Conservation (phyloP, 2,329 filamentous ascomycete genomes). For the Epichloe hybrida region DNA sequence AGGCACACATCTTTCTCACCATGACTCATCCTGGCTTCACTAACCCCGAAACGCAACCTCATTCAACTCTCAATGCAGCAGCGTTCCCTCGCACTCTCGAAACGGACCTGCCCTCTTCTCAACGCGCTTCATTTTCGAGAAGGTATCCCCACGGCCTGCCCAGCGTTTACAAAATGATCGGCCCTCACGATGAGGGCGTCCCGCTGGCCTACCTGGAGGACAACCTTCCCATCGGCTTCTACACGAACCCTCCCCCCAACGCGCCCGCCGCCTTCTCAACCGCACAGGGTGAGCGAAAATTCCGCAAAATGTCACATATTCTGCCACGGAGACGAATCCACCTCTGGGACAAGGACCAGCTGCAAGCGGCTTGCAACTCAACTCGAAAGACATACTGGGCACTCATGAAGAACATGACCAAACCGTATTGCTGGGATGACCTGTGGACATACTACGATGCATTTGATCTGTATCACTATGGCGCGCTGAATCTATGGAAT, state of each 20-base stretch:
- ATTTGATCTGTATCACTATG: constrained; percentile 31
- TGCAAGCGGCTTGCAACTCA: constrained; percentile 26
- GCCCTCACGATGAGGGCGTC: constrained; percentile 12
- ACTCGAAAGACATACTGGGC: constrained; percentile 23
- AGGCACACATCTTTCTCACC: not conserved
- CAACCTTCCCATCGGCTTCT: constrained; percentile 23
- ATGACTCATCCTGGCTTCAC: not conserved
- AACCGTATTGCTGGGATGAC: constrained; percentile 23
- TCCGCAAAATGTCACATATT: constrained; percentile 17
- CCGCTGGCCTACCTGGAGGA: constrained; percentile 21
- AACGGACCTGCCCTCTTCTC: constrained; percentile 11
- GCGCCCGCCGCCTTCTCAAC: constrained; percentile 28
- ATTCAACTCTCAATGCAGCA: constrained; percentile 1
- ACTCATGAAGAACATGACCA: constrained; percentile 20
- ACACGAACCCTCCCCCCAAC: constrained; percentile 18
- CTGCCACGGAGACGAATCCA: constrained; percentile 16
- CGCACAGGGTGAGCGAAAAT: constrained; percentile 13
- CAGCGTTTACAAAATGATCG: constrained; percentile 20
- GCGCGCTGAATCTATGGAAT: constrained; percentile 35
- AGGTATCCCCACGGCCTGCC: constrained; percentile 25
- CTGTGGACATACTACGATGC: constrained; percentile 36
- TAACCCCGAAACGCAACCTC: not conserved
- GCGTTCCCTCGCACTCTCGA: constrained; percentile 12
- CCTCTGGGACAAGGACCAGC: constrained; percentile 26
- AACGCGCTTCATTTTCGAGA: constrained; percentile 14